Conservation (phyloP, 1,284 basidiomycete genomes). For the Heterobasidion irregulare region DNA sequence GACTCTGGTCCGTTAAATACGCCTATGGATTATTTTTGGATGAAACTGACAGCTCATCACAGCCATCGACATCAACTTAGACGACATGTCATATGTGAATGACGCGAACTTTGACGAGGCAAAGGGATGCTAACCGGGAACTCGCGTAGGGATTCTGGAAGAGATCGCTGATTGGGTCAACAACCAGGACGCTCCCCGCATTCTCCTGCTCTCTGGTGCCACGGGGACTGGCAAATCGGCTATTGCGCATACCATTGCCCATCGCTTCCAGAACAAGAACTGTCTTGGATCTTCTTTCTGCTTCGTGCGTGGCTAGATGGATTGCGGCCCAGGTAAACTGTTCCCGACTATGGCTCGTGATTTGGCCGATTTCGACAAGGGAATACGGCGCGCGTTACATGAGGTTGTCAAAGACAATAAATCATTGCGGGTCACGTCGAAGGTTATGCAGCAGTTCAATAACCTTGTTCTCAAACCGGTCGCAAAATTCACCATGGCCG, state of each 20-base stretch:
- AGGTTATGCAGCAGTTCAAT: no score
- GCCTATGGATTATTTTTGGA: background rate
- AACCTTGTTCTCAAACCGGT: no score
- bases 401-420: no score
- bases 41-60: background rate
- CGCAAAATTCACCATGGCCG: no score
- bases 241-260: background rate
- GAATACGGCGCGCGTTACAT: background rate
- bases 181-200: background rate
- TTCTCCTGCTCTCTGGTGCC: background rate
- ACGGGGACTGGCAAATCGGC: background rate
- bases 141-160: background rate
- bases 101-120: background rate
- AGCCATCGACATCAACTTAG: background rate
- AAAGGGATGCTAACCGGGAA: background rate
- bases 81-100: background rate
- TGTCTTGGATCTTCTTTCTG: background rate
- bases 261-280: background rate
- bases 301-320: background rate
- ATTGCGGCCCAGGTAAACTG: background rate
- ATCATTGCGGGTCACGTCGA: no score
- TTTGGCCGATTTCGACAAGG: background rate
- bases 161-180: background rate
- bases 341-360: background rate
- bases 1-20: no score